Conservation (phyloP, 2,329 filamentous ascomycete genomes). For the Colletotrichum endophyticum region DNA sequence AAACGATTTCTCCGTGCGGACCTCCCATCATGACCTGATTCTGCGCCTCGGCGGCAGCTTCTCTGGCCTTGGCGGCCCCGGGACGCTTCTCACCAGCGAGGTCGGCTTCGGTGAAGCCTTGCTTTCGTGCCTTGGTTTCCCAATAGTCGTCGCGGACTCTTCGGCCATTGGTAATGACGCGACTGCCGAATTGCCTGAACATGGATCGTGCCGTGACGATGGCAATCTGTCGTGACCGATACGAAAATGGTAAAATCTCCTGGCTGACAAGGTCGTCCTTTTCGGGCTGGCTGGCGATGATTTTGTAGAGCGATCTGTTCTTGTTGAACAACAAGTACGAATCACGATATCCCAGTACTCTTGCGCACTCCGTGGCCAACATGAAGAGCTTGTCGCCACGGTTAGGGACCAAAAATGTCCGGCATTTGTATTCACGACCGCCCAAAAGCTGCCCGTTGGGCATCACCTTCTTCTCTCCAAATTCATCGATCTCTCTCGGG, state of each 20-base stretch:
- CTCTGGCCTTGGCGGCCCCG: slow-evolving; percentile 85
- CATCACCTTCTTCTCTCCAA: slow-evolving; percentile 93
- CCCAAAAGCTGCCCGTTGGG: slow-evolving; percentile 81
- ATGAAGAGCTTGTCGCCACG: slow-evolving; percentile 96
- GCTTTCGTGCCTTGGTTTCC: slow-evolving; percentile 96
- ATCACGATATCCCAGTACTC: slow-evolving; percentile 91
- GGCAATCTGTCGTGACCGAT: slow-evolving; percentile 96
- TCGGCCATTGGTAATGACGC: slow-evolving; percentile 87
- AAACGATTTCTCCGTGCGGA: slow-evolving; percentile 85
- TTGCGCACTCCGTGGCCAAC: slow-evolving; percentile 96
- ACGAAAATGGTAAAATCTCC: slow-evolving; percentile 96
- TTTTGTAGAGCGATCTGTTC: slow-evolving; percentile 95
- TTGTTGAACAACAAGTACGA: slow-evolving; percentile 99
- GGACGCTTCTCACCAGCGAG: slow-evolving; percentile 95
- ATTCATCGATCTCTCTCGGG: slow-evolving; percentile 89
- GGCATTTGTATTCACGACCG: slow-evolving; percentile 86
- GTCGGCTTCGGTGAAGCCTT: slow-evolving; percentile 97
- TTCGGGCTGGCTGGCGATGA: slow-evolving; percentile 93
- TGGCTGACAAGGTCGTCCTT: slow-evolving; percentile 96
- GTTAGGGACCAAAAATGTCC: slow-evolving; percentile 91
- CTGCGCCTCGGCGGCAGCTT: slow-evolving; percentile 76
- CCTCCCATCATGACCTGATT: slow-evolving; percentile 67
- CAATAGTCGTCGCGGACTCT: slow-evolving; percentile 97
- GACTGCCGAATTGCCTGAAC: slow-evolving; percentile 97
- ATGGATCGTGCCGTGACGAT: slow-evolving; percentile 98